Evolutionary conservation across 2,329 filamentous ascomycete species (phyloP), one percentile per base, ranked within the genome.

Genomic region (Cryphonectria carpinicola): DNA sequence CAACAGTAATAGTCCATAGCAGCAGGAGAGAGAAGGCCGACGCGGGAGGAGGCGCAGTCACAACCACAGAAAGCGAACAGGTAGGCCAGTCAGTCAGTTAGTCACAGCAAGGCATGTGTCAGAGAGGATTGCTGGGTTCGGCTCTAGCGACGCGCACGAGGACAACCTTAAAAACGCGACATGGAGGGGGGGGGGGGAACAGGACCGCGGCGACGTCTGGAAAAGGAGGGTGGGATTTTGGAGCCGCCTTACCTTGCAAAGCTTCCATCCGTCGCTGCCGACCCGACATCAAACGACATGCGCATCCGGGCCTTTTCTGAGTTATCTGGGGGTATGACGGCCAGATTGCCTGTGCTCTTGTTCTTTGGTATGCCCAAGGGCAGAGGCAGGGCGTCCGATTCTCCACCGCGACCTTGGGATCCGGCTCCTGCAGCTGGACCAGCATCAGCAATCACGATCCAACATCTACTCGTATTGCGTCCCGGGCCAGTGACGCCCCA

Each of bases 271-370:
- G 93, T 91, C 76, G 81, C 78, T 74, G 87, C 85, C 72, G 88
- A 85, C 67, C 90, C 88, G 70, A 89, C 90, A 80, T 96, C 94
- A 78, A 95, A 90, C 66, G 93, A 95, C 81, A 93, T 90, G 72
- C 92, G 90, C 79, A 90, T 85, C 82, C 88, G 84, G 74, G 86
- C 84, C 74, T 86, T 88, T 74, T 90, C 88, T 66, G 87, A 81
- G n/a, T 76, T 80, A 72, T 87, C 85, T 67, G 67, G 41, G 73
- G 79, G 79, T 74, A 82, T 78, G 74, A 85, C 79, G 70, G 83
- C 81, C 71, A 91, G 83, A 77, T 90, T 90, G 67, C 88, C 86
- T n/a, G 89, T 90, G 78, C 89, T 90, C 76, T 87, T 84, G 79
- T 90, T 91, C 80, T 90, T 91, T 70, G 88, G 88, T 69, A 91